Percentiles rank a stretch among this genome's conserved stretches.
Evolutionary conservation across 306 rosid species (phyloP).

Genomic region (Rosa lucieae): DNA sequence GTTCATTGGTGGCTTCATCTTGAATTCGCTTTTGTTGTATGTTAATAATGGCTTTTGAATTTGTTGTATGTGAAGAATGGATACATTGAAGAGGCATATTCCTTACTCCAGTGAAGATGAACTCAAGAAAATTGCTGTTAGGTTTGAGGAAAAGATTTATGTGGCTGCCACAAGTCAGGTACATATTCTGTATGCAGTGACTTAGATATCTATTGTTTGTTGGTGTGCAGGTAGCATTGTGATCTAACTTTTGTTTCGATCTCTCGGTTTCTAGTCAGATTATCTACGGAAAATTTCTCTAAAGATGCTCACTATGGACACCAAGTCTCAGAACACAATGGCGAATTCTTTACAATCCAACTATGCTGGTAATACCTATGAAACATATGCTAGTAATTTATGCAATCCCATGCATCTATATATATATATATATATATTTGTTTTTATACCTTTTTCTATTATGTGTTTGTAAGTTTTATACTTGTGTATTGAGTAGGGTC

Average conservation of each 20-base stretch:
- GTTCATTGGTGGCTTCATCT: neutral
- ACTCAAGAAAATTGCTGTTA: too few relatives aligned
- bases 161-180: constrained; percentile 68
- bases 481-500: constrained; percentile 39
- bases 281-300: constrained; percentile 39
- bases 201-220: neutral
- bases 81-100: constrained; percentile 60
- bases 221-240: neutral
- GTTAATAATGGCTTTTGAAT: neutral
- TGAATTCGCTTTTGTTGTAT: neutral
- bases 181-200: neutral
- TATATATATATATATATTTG: too few relatives aligned
- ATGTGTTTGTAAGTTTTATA: neutral
- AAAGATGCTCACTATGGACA: constrained; percentile 54
- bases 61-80: constrained; percentile 50
- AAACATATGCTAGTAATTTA: too few relatives aligned
- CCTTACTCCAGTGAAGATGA: constrained; percentile 63
- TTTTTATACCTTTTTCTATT: neutral
- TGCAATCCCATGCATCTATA: neutral
- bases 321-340: constrained; percentile 38
- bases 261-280: constrained; percentile 29
- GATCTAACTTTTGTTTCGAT: too few relatives aligned
- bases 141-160: too few relatives aligned
- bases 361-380: neutral
- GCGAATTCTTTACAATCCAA: neutral